Conservation (phyloP, 73 alveolate genomes). For the Stentor roeselii region DNA sequence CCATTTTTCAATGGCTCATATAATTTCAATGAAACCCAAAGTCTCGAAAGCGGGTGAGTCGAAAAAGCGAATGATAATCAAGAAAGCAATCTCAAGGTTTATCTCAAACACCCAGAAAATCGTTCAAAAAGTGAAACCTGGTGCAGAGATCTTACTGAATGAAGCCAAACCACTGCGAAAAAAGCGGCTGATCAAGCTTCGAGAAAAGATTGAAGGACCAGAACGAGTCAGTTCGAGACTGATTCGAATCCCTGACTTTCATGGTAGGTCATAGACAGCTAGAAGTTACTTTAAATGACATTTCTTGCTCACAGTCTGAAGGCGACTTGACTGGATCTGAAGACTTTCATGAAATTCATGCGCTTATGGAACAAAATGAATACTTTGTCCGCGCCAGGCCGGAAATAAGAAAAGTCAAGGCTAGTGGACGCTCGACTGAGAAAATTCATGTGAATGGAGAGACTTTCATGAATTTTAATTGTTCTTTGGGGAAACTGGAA, state of each 20-base stretch:
- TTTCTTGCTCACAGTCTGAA: background rate
- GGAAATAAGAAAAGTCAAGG: conserved; percentile 24
- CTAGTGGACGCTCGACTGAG: conserved; percentile 13
- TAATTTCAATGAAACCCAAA: no score
- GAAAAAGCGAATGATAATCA: background rate
- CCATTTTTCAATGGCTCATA: no score
- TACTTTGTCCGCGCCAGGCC: conserved; percentile 3
- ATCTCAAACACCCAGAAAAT: conserved; percentile 12
- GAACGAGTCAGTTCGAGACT: background rate
- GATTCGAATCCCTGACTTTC: background rate
- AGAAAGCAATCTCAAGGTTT: conserved; percentile 5
- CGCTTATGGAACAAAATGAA: background rate
- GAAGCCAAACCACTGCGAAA: background rate
- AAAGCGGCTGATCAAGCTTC: background rate
- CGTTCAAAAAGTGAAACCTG: background rate
- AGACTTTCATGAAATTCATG: background rate
- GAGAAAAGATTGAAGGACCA: background rate
- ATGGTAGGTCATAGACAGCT: conserved; percentile 18
- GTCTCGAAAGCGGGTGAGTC: background rate
- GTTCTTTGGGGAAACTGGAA: background rate
- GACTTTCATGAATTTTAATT: background rate
- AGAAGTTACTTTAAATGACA: background rate
- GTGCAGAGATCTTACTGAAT: background rate
- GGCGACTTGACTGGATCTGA: background rate
- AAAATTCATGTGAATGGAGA: conserved; percentile 13